A percentile compares a stretch with the other conserved stretches of the same genome.
phyloP scores from a whole-genome alignment of 495 filamentous ascomycete genomes.

The Aspergillus taichungensis region DNA sequence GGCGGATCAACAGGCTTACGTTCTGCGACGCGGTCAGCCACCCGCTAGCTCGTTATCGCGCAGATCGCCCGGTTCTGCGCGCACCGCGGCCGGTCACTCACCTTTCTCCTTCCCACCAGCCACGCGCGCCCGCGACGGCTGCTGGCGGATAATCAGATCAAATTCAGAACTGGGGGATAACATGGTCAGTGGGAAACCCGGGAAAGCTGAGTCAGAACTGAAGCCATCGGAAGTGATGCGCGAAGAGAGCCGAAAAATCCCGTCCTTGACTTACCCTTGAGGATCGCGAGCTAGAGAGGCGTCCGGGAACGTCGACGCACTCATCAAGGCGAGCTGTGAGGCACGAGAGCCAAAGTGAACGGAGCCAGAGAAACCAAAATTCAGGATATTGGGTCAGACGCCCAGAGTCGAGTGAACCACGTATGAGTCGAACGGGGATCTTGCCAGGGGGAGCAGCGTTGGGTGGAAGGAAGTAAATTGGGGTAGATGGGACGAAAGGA shows the following conservation, averaged over 20 bases:
- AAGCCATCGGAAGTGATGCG: slow-evolving; percentile 10
- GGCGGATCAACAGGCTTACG: slow-evolving; percentile 94
- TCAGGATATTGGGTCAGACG: slow-evolving; percentile 15
- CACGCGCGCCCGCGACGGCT: slow-evolving; percentile 57
- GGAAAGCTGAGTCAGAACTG: slow-evolving; percentile 24
- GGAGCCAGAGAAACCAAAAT: slow-evolving; percentile 17
- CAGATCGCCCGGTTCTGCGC: too few relatives aligned
- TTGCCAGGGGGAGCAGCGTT: slow-evolving; percentile 12
- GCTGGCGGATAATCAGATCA: slow-evolving; percentile 57
- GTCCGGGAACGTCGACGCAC: slow-evolving; percentile 38
- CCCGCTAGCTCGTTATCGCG: neutral
- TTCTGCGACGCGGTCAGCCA: slow-evolving; percentile 40
- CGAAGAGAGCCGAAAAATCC: slow-evolving; percentile 4
- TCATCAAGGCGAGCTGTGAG: slow-evolving; percentile 36
- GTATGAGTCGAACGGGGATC: slow-evolving; percentile 12
- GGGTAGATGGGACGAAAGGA: slow-evolving; percentile 4
- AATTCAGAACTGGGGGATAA: slow-evolving; percentile 45
- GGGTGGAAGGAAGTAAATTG: slow-evolving; percentile 2
- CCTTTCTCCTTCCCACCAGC: slow-evolving; percentile 67
- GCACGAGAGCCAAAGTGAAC: slow-evolving; percentile 6
- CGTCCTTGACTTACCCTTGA: slow-evolving; percentile 16
- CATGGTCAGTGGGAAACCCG: slow-evolving; percentile 34
- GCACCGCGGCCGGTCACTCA: slow-evolving; percentile 16
- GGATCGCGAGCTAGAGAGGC: slow-evolving; percentile 38
- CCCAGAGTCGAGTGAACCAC: slow-evolving; percentile 16